phyloP scores from a whole-genome alignment of 129 eudicot genomes.

The Glebionis coronaria region DNA sequence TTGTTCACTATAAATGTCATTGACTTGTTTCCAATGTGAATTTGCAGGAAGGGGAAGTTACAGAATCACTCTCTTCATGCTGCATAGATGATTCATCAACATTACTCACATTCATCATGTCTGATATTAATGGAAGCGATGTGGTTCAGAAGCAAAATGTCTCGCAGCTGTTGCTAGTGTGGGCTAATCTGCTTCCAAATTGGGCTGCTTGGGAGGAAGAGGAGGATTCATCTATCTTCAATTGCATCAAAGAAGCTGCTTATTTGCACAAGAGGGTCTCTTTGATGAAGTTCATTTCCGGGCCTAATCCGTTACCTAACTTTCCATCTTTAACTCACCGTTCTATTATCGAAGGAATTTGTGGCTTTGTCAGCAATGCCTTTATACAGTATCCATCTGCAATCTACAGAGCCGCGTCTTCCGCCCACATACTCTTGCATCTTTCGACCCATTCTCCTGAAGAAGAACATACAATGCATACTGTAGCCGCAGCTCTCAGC shows the following conservation, averaged over 20 bases:
- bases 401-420: constrained; percentile 53
- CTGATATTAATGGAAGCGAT: constrained; percentile 33
- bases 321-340: constrained; percentile 21
- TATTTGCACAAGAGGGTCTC: constrained; percentile 37
- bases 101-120: constrained; percentile 60
- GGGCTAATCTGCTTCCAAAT: constrained; percentile 56
- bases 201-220: constrained; percentile 72
- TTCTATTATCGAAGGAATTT: constrained; percentile 52
- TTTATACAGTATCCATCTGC: constrained; percentile 66
- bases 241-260: constrained; percentile 57
- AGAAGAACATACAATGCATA: constrained; percentile 45
- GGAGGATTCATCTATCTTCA: constrained; percentile 64
- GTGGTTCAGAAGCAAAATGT: constrained; percentile 37
- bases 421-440: constrained; percentile 56
- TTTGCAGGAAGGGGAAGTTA: constrained; percentile 38
- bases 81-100: constrained; percentile 68
- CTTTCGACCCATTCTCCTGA: constrained; percentile 36
- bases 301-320: constrained; percentile 9
- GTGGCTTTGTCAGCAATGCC: constrained; percentile 52
- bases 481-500: constrained; percentile 39
- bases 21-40: constrained; percentile 22
- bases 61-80: constrained; percentile 33
- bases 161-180: constrained; percentile 46
- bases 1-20: constrained; percentile 3
- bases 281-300: constrained; percentile 36